phyloP scores from a whole-genome alignment of 441 rosid genomes.

The Adansonia rubrostipa region DNA sequence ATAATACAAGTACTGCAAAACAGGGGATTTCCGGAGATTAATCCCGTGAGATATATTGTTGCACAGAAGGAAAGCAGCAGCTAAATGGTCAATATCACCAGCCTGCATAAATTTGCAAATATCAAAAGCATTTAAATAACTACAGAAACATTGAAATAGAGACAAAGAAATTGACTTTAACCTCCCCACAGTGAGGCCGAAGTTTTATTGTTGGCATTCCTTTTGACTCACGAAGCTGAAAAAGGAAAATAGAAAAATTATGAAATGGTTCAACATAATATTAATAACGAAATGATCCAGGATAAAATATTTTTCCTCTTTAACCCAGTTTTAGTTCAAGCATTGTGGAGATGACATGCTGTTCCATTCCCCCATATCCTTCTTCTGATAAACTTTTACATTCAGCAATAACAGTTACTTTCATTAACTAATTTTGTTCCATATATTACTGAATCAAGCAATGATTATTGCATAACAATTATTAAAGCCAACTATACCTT shows the following conservation, averaged over 20 bases:
- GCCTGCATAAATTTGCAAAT: slow-evolving; percentile 49
- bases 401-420: background rate
- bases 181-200: slow-evolving; percentile 85
- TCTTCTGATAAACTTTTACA: background rate
- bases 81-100: slow-evolving; percentile 79
- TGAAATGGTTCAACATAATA: slow-evolving; percentile 1
- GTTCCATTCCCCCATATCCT: background rate
- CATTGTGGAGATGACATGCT: background rate
- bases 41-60: slow-evolving; percentile 78
- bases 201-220: slow-evolving; percentile 74
- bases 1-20: slow-evolving; percentile 73
- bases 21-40: slow-evolving; percentile 75
- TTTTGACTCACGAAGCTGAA: slow-evolving; percentile 81
- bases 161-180: slow-evolving; percentile 29
- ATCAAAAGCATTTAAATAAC: slow-evolving; percentile 28
- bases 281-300: slow-evolving; percentile 22
- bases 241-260: slow-evolving; percentile 17
- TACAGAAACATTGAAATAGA: background rate
- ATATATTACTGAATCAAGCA: slow-evolving; percentile 7
- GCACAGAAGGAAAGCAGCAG: slow-evolving; percentile 69
- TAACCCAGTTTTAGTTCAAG: background rate
- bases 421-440: background rate
- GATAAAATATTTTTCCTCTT: slow-evolving; percentile 2
- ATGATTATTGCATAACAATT: slow-evolving; percentile 8
- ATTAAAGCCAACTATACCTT: background rate